Evolutionary conservation across 192 early-diverging fungal species (phyloP).

Genomic region (Coemansia sp.): DNA sequence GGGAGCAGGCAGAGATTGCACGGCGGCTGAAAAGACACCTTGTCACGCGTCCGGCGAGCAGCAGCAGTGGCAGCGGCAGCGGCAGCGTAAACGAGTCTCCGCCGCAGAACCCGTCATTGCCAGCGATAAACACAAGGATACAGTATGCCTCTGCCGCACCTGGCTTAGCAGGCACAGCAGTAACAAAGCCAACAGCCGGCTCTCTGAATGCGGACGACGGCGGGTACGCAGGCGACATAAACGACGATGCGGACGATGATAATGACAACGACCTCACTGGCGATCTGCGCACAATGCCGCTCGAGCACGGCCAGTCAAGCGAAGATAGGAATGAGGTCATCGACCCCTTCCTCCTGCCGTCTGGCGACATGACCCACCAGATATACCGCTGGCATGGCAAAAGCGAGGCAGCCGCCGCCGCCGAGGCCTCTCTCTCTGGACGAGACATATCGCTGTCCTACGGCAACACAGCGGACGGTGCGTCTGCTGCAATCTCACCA

Average conservation of each 20-base stretch:
- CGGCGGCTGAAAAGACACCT: slow-evolving; percentile 71
- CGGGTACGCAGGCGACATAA: slow-evolving; percentile 45
- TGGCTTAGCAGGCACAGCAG: neutral
- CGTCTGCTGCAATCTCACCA: neutral
- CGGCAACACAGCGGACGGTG: neutral
- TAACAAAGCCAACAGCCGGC: neutral
- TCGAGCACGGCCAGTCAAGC: slow-evolving; percentile 25
- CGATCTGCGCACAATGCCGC: slow-evolving; percentile 33
- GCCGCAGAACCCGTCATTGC: neutral
- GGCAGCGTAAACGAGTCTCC: neutral
- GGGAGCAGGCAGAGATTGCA: slow-evolving; percentile 56
- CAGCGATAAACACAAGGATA: neutral
- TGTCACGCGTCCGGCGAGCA: slow-evolving; percentile 59
- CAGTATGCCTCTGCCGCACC: neutral
- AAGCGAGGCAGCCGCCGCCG: slow-evolving; percentile 38
- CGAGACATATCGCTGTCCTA: slow-evolving; percentile 11
- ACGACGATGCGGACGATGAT: slow-evolving; percentile 33
- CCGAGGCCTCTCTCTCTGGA: slow-evolving; percentile 7
- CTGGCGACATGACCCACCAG: slow-evolving; percentile 81
- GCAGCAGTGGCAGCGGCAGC: slow-evolving; percentile 18
- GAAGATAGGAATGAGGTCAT: slow-evolving; percentile 15
- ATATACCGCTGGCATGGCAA: slow-evolving; percentile 90
- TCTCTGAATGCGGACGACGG: slow-evolving; percentile 24
- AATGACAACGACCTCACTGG: slow-evolving; percentile 32
- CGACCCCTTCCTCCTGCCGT: slow-evolving; percentile 60